Evolutionary conservation across 2,329 filamentous ascomycete genomes (phyloP), one percentile per base, ranked within the genome.

Genomic region (Diplodia corticola): DNA sequence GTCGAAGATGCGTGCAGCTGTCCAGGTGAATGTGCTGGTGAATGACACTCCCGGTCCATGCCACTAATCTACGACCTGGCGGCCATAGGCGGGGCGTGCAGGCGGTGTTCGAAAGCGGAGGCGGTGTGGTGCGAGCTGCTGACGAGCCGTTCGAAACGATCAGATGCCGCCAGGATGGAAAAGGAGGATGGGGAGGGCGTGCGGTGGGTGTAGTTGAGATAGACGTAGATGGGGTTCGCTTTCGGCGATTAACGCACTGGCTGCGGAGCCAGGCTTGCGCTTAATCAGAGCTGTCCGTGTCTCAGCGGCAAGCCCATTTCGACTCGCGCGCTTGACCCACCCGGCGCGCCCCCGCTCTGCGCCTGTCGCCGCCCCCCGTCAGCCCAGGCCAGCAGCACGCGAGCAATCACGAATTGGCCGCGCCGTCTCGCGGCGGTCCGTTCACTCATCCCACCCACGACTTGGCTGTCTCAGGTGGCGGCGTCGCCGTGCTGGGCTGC

Each of bases 71-170:
- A 69, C 67, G 69, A 70, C 70, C 67, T 69, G 53, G 64, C 64
- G 73, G 76, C 76, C 76, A 77, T 78, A 75, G 74, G 75, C 71
- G 74, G 73, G 72, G 73, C 71, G 73, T 76, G 75, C 73, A 75
- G 75, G 70, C 33, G 74, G 63, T 57, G 51, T n/a, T 65, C 51
- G 40, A 65, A 65, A 65, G 50, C 28, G 51, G 63, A 65, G 46
- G 63, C 50, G 63, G 63, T 55, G 63, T 48, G 50, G 51, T 49
- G 50, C 40, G 26, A 55, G 51, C 44, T 48, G 63, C 51, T 40
- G 20, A 40, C 35, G 20, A 33, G 51, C 63, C 37, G 50, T 46
- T 55, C 24, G 40, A 17, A 49, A 44, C 24, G 37, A 55, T 28
- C 40, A 24, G 40, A 53, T 49, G 50, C 53, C 37, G 37, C 50